phyloP scores from a whole-genome alignment of 148 eudicot genomes.

The Tetragonia tetragonoides region DNA sequence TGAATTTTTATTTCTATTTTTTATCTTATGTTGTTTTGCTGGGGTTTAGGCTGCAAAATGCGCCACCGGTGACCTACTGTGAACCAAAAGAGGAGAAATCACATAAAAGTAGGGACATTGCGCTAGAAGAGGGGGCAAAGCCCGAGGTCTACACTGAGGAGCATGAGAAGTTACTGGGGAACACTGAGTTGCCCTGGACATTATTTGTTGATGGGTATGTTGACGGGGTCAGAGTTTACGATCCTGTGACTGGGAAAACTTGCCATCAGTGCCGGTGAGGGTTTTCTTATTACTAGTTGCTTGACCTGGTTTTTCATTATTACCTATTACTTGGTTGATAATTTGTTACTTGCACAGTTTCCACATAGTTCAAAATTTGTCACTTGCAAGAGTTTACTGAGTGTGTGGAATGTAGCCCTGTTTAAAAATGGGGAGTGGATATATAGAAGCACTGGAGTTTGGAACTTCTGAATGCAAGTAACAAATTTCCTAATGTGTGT shows the following conservation, averaged over 20 bases:
- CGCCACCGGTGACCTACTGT: constrained; percentile 56
- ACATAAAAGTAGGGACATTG: constrained; percentile 22
- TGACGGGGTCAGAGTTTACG: constrained; percentile 77
- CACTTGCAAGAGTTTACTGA: too few species aligned
- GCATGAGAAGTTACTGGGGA: constrained; percentile 81
- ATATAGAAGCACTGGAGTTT: too few species aligned
- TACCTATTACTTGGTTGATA: background rate
- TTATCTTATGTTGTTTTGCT: background rate
- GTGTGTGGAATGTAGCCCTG: too few species aligned
- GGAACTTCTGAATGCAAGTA: too few species aligned
- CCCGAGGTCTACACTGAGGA: constrained; percentile 84
- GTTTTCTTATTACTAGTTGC: background rate
- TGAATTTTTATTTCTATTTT: background rate
- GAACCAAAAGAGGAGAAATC: constrained; percentile 51
- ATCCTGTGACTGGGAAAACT: constrained; percentile 69
- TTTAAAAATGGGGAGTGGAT: too few species aligned
- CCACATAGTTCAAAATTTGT: too few species aligned
- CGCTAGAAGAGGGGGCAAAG: constrained; percentile 51
- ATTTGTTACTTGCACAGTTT: too few species aligned
- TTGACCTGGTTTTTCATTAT: background rate
- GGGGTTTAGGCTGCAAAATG: constrained; percentile 59
- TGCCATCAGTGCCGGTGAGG: constrained; percentile 95
- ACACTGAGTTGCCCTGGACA: constrained; percentile 67
- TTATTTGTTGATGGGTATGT: constrained; percentile 79
- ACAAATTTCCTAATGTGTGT: background rate